These are phyloP conservation scores for Kwoniella shandongensis DNA, from an alignment of 768 basidiomycete species.

Conservation along the genomic window DNA sequence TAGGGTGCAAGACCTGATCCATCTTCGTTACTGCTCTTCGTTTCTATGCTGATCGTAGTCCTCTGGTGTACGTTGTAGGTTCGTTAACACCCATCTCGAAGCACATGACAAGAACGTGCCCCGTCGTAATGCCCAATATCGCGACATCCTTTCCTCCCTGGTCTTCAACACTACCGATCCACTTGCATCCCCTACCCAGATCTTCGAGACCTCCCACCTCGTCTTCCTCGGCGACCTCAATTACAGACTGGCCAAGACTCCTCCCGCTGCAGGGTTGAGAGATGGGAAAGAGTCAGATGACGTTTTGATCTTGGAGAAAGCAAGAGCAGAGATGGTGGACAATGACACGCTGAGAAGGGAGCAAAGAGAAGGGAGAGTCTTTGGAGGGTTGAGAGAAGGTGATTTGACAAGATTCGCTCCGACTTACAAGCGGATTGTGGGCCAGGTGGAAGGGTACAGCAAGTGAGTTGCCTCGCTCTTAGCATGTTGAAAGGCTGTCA, in stretches of 20 bases:
- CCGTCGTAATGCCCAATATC: slow-evolving; percentile 72
- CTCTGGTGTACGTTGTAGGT: slow-evolving; percentile 58
- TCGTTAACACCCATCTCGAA: slow-evolving; percentile 88
- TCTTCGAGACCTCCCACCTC: slow-evolving; percentile 83
- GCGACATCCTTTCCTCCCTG: slow-evolving; percentile 74
- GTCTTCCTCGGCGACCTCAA: slow-evolving; percentile 95
- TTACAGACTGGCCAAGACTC: slow-evolving; percentile 64
- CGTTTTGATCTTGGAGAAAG: slow-evolving; percentile 34
- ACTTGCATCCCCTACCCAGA: slow-evolving; percentile 58
- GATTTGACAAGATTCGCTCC: slow-evolving; percentile 86
- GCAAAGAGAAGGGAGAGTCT: slow-evolving; percentile 64
- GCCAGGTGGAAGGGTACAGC: slow-evolving; percentile 76
- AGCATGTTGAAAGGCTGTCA: not conserved
- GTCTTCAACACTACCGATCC: slow-evolving; percentile 66
- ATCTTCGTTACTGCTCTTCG: not conserved
- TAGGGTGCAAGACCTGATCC: not conserved
- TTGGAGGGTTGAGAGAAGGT: slow-evolving; percentile 77
- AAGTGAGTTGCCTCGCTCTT: slow-evolving; percentile 57
- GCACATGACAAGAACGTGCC: slow-evolving; percentile 70
- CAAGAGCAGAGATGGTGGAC: slow-evolving; percentile 39
- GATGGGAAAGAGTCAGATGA: slow-evolving; percentile 26
- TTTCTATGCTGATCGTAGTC: not conserved
- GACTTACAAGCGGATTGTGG: slow-evolving; percentile 82
- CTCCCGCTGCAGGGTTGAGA: slow-evolving; percentile 8
- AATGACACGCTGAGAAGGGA: slow-evolving; percentile 55